These are phyloP conservation scores for Cymbidium sinense DNA, from an alignment of 106 monocot genomes.

Conservation along the genomic window DNA sequence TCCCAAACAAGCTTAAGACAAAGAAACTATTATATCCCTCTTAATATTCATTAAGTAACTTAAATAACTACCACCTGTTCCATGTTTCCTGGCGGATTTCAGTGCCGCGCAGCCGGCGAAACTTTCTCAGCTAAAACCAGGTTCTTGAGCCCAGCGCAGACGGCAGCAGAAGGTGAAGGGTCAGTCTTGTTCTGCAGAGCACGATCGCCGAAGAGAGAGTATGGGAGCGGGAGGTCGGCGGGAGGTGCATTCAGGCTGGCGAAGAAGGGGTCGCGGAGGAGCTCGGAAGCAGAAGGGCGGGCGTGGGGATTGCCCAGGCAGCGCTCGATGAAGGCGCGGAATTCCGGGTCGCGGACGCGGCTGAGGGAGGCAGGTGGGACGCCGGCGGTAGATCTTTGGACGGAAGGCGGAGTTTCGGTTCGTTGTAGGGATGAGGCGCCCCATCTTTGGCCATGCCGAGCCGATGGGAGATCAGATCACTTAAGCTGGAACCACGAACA, in stretches of 20 bases:
- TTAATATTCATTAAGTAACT: too few species aligned
- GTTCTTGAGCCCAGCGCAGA: background rate
- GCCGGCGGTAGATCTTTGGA: constrained; percentile 50
- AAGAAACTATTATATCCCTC: too few species aligned
- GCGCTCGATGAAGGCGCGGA: constrained; percentile 59
- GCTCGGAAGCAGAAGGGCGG: constrained; percentile 69
- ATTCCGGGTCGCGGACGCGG: constrained; percentile 50
- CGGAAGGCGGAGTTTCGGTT: constrained; percentile 62
- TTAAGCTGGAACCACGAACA: constrained; percentile 32
- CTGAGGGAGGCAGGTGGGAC: constrained; percentile 35
- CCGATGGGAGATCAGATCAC: constrained; percentile 72
- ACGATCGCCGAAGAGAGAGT: background rate
- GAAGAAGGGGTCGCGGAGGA: constrained; percentile 78
- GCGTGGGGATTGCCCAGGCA: constrained; percentile 46
- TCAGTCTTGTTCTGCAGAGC: background rate
- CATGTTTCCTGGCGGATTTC: background rate
- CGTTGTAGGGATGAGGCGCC: constrained; percentile 67
- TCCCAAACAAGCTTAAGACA: too few species aligned
- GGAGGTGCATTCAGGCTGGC: constrained; percentile 30
- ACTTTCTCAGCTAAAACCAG: background rate
- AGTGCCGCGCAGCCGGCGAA: background rate
- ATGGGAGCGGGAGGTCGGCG: background rate
- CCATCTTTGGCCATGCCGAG: constrained; percentile 76
- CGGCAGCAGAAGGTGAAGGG: too few species aligned
- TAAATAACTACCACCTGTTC: too few species aligned